phyloP scores from a whole-genome alignment of 208 protist genomes.

The Leptomonas pyrrhocoris region DNA sequence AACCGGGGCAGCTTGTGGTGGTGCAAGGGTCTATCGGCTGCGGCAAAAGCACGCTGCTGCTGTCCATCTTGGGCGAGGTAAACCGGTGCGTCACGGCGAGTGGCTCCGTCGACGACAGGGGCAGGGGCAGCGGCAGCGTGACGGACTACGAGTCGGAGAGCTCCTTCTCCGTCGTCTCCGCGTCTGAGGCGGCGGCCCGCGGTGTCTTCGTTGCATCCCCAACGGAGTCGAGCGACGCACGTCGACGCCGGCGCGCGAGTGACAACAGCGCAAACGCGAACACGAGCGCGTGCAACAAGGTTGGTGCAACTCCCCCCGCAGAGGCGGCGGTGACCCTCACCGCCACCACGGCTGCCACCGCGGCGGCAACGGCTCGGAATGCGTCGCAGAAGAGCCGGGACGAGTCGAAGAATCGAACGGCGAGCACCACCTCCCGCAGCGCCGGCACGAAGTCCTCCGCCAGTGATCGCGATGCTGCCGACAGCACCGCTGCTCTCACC shows the following conservation, averaged over 20 bases:
- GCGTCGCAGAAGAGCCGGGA: not conserved
- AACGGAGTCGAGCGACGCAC: constrained; percentile 9
- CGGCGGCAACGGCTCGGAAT: not conserved
- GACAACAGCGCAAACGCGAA: not conserved
- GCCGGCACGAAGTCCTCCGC: constrained; percentile 2
- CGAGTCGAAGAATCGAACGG: constrained; percentile 5
- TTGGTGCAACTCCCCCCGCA: not conserved
- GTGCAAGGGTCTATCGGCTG: constrained; percentile 83
- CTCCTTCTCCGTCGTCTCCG: constrained; percentile 35
- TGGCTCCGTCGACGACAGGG: constrained; percentile 4
- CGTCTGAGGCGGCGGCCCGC: constrained; percentile 17
- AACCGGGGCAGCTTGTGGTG: constrained; percentile 68
- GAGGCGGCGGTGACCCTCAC: constrained; percentile 1
- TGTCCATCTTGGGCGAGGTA: constrained; percentile 82
- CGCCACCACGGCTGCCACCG: constrained; percentile 5
- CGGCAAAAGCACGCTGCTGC: constrained; percentile 79
- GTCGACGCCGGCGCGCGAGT: not conserved
- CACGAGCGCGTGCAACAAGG: not conserved
- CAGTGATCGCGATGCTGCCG: constrained; percentile 6
- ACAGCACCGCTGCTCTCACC: constrained; percentile 19
- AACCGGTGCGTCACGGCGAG: constrained; percentile 43
- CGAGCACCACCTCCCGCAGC: not conserved
- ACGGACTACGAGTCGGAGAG: constrained; percentile 34
- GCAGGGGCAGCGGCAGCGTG: constrained; percentile 11
- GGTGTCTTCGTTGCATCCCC: constrained; percentile 29